Base-by-base conservation (phyloP, 176 grass and related monocot species). In the Rhynchospora pubera region DNA sequence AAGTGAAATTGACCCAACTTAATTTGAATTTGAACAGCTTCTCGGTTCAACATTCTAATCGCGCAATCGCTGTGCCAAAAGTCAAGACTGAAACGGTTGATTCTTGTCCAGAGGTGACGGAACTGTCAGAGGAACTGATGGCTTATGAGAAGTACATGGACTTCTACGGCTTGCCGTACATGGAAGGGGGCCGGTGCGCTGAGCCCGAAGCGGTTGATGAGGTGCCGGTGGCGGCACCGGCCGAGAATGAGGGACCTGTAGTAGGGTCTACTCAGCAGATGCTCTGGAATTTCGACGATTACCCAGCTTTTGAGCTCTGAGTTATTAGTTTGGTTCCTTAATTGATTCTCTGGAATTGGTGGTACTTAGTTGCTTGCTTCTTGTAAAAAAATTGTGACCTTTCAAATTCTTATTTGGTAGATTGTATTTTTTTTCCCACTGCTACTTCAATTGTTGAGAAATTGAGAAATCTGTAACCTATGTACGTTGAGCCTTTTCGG, bases 131-230 rank as follows among this genome's bases (percentile, higher is more conserved):
- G 75, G 91, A 98, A 89, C 84, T 98, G 4, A 79, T 90, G 89
- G 92, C 90, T 11, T 98, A 93, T 85, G 96, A 95, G 75, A 94
- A 79, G 28, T 91, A 87, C 86, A 98, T 98, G 96, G 85, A 80
- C 83, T 98, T 98, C 69, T 90, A 91, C 18, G 91, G 89, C 53
- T 83, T 98, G 52, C 92, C 92, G 0, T 98, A 93, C 87, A 98
- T 98, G 96, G 90, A 98, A 65, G 92, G 96, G 67, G 86, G 80
- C 48, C 72, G 77, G 0, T 26, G 11, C 8, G 34, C 44, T 0
- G 58, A 48, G 5, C 45, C 52, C 0, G 23, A 59, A 0, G 15
- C 69, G 2, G 8, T 62, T 0, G 80, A 3, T 15, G 79, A 85
- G 19, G 89, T 82, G 68, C 28, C 48, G 12, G 83, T 5, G 13